Percentiles rank a stretch among this genome's conserved stretches.
These are phyloP conservation scores for Phaffomyces thermotolerans DNA, from an alignment of 805 yeast genomes.

Conservation along the genomic window DNA sequence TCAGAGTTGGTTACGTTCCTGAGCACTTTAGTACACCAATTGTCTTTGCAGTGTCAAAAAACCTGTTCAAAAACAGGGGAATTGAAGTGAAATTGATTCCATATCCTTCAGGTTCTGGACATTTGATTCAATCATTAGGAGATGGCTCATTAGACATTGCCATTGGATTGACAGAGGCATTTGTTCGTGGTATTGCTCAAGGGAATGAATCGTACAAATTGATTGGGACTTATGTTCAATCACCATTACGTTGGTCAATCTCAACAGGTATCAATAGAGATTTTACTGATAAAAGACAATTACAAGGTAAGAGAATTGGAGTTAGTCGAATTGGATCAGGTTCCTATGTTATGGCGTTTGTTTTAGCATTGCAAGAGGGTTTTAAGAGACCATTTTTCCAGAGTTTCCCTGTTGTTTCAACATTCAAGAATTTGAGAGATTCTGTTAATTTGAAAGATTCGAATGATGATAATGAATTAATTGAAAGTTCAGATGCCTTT, in stretches of 20 bases:
- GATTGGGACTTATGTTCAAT: conserved; percentile 75
- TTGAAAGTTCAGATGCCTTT: conserved; percentile 63
- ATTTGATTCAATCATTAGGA: conserved; percentile 66
- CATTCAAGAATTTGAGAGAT: conserved; percentile 69
- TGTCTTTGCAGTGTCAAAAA: conserved; percentile 57
- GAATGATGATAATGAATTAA: conserved; percentile 17
- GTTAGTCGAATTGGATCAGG: conserved; percentile 88
- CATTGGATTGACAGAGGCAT: conserved; percentile 87
- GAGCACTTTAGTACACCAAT: conserved; percentile 91
- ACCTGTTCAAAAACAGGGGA: conserved; percentile 42
- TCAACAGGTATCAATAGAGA: conserved; percentile 69
- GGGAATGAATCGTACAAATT: conserved; percentile 44
- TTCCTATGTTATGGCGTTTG: conserved; percentile 85
- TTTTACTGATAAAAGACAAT: conserved; percentile 40
- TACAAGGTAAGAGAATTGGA: conserved; percentile 61
- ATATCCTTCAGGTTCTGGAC: conserved; percentile 84
- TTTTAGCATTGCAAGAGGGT: conserved; percentile 55
- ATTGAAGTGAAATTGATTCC: conserved; percentile 56
- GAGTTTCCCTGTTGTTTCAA: conserved; percentile 52
- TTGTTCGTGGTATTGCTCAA: conserved; percentile 73
- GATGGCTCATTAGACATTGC: conserved; percentile 66
- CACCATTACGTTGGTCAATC: conserved; percentile 88
- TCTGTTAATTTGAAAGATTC: conserved; percentile 52
- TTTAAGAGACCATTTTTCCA: conserved; percentile 47
- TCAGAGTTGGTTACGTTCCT: conserved; percentile 77